Evolutionary conservation across 352 stramenopile species (phyloP), one percentile per base, ranked within the genome.

Genomic region (Detonula confervacea): DNA sequence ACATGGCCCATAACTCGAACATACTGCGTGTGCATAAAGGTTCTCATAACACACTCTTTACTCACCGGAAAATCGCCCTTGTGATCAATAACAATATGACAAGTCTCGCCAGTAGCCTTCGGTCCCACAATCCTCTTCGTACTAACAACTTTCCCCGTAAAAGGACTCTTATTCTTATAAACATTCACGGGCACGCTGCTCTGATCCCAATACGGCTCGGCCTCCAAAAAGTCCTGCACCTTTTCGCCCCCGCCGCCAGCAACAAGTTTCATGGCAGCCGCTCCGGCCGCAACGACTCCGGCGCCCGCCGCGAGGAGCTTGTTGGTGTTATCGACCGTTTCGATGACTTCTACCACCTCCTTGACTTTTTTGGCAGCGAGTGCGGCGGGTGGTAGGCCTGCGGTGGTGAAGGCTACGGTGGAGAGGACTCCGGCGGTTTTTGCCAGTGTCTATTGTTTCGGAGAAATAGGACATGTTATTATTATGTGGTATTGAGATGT

Each of bases 81-180:
- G 89, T 97, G 94, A 60, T 95, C 91, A 79, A 97, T 96, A 67
- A 96, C 93, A 77, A 97, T 96, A 89, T 97, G 91, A 86, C 93
- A 96, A 60, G 92, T 97, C 83, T 94, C 92, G 37, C 92, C 93
- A 39, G 91, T 95, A 8, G 94, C 93, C 74, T 96, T 89, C 29
- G 91, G 87, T 68, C 94, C 94, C 18, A 97, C 94, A 78, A 97
- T 96, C 46, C 93, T 83, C 89, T 97, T 96, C 55, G 91, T 95
- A 62, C 79, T 92, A 44, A 97, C 89, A 62, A 97, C 86, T 81
- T 96, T 96, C 67, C 91, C 92, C 14, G 87, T 95, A 82, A 95
- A 94, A 9, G 94, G 94, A 52, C 90, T 82, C 83, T 95, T 94
- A 77, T 95, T 95, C 81, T 95, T 95, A 84, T 89, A 96, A 5